These are phyloP conservation scores for Cladophialophora bantiana DNA, from an alignment of 2,329 filamentous ascomycete species.

Conservation along the genomic window DNA sequence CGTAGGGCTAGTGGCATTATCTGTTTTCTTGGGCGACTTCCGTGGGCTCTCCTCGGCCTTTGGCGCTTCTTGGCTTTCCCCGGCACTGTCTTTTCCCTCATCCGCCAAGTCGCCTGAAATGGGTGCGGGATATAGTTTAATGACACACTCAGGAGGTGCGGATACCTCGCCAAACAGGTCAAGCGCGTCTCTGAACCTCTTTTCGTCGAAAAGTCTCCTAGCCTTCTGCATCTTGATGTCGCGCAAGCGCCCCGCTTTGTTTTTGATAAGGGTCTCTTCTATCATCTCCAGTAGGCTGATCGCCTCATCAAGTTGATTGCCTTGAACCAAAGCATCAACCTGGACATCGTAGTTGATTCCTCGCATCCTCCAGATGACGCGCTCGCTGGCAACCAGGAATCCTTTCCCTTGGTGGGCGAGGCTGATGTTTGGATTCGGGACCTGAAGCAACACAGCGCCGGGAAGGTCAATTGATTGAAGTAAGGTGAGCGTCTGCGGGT, in stretches of 20 bases:
- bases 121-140: slow-evolving; percentile 79
- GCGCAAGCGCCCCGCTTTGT: slow-evolving; percentile 80
- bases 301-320: slow-evolving; percentile 82
- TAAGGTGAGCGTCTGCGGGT: slow-evolving; percentile 88
- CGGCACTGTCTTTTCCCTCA: slow-evolving; percentile 51
- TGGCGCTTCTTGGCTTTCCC: slow-evolving; percentile 34
- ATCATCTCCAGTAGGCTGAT: slow-evolving; percentile 88
- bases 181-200: slow-evolving; percentile 83
- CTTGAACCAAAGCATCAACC: slow-evolving; percentile 78
- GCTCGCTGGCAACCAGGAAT: slow-evolving; percentile 90
- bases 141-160: slow-evolving; percentile 86
- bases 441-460: slow-evolving; percentile 83
- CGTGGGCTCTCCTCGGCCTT: slow-evolving; percentile 13
- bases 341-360: slow-evolving; percentile 91
- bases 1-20: slow-evolving; percentile 22
- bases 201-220: slow-evolving; percentile 79
- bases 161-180: slow-evolving; percentile 91
- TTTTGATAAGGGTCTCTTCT: slow-evolving; percentile 84
- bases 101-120: slow-evolving; percentile 79
- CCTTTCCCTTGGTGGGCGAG: slow-evolving; percentile 96
- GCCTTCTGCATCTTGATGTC: slow-evolving; percentile 93
- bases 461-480: slow-evolving; percentile 84
- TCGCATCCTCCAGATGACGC: slow-evolving; percentile 94
- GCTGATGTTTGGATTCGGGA: slow-evolving; percentile 89
- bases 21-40: slow-evolving; percentile 25